These are phyloP conservation scores for Marchantia polymorpha DNA, from an alignment of 225 moss, liverwort and hornwort genomes.

Conservation along the genomic window DNA sequence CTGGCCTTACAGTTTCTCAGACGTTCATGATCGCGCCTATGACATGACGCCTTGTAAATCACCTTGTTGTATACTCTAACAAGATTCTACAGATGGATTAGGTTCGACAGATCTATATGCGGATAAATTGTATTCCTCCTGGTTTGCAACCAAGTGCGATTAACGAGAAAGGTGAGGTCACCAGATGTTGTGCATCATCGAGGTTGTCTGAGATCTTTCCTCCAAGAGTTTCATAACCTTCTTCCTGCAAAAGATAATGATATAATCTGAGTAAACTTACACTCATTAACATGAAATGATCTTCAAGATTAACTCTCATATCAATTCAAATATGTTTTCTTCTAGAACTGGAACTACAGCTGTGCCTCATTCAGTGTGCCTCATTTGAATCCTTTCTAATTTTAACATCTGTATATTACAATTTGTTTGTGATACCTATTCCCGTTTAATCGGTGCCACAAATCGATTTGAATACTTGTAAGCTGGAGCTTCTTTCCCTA, in stretches of 20 bases:
- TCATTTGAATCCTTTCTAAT: too few relatives aligned
- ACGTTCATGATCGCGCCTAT: not conserved
- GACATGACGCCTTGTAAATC: too few relatives aligned
- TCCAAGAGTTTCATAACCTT: slow-evolving; percentile 47
- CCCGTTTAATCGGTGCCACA: too few relatives aligned
- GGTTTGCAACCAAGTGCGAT: not conserved
- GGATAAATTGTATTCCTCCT: too few relatives aligned
- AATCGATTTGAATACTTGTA: too few relatives aligned
- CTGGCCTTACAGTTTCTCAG: not conserved
- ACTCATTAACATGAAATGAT: not conserved
- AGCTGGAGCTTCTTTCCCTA: too few relatives aligned
- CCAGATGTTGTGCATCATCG: slow-evolving; percentile 38
- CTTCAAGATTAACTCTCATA: not conserved
- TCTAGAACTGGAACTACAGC: not conserved
- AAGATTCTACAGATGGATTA: too few relatives aligned
- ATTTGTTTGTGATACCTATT: too few relatives aligned
- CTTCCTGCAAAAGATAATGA: slow-evolving; percentile 29
- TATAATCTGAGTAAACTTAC: not conserved
- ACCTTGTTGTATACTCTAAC: too few relatives aligned
- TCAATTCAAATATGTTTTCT: not conserved
- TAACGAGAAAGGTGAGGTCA: not conserved
- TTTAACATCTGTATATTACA: too few relatives aligned
- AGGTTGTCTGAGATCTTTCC: slow-evolving; percentile 47
- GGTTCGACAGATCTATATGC: too few relatives aligned
- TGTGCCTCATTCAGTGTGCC: too few relatives aligned